These are phyloP conservation scores for Pseudogymnoascus sp. DNA, from an alignment of 2,329 filamentous ascomycete genomes.

Conservation along the genomic window DNA sequence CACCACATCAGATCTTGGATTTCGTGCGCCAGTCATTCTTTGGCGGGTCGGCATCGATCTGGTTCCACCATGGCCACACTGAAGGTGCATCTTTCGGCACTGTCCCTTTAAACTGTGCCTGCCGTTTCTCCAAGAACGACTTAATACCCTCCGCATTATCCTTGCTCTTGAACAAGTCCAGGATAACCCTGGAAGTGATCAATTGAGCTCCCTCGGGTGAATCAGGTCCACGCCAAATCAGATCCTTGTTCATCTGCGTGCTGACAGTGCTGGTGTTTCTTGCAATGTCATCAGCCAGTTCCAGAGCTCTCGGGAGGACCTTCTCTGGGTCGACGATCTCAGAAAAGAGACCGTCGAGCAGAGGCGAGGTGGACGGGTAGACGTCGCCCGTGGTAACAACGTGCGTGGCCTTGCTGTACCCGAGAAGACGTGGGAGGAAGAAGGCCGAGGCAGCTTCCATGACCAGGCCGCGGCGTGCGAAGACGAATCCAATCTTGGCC, in stretches of 20 bases:
- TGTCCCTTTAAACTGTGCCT: slow-evolving; percentile 46
- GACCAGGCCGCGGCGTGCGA: slow-evolving; percentile 55
- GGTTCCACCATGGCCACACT: slow-evolving; percentile 53
- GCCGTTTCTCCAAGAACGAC: slow-evolving; percentile 52
- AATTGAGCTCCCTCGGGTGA: slow-evolving; percentile 60
- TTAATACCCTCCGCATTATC: slow-evolving; percentile 53
- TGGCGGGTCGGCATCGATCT: slow-evolving; percentile 33
- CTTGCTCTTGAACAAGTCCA: slow-evolving; percentile 45
- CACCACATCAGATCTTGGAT: slow-evolving; percentile 14
- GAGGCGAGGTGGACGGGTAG: slow-evolving; percentile 40
- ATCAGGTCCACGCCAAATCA: slow-evolving; percentile 51
- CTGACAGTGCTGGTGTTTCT: slow-evolving; percentile 54
- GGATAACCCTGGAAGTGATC: slow-evolving; percentile 57
- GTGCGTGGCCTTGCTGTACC: slow-evolving; percentile 51
- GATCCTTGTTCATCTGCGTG: slow-evolving; percentile 56
- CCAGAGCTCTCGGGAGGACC: slow-evolving; percentile 55
- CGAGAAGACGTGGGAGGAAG: slow-evolving; percentile 61
- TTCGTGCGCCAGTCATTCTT: slow-evolving; percentile 20
- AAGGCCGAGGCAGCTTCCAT: slow-evolving; percentile 64
- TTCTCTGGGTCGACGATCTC: slow-evolving; percentile 50
- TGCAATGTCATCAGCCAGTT: slow-evolving; percentile 56
- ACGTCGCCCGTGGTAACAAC: slow-evolving; percentile 56
- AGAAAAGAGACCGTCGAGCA: slow-evolving; percentile 55
- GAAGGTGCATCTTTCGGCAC: slow-evolving; percentile 45
- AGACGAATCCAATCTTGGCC: slow-evolving; percentile 64